A percentile compares a stretch with the other conserved stretches of the same genome.
phyloP scores from a whole-genome alignment of 2,329 filamentous ascomycete genomes.

The Cytospora mali region DNA sequence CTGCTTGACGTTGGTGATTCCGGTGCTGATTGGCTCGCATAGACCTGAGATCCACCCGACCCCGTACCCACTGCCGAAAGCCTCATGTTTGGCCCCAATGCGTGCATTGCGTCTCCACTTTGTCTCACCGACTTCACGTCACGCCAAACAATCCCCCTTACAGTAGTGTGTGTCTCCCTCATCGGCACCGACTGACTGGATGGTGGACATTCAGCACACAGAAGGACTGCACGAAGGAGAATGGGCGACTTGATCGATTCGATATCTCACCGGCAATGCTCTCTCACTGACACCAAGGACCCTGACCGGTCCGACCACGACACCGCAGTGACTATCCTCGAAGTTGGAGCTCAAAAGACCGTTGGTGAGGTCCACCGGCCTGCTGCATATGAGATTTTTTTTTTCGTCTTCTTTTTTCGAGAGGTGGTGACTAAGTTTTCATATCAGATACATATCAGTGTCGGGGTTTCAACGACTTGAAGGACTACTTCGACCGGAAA shows the following conservation, averaged over 20 bases:
- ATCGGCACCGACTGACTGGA: conserved; percentile 16
- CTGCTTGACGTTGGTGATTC: conserved; percentile 1
- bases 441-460: conserved; percentile 19
- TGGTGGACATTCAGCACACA: conserved; percentile 16
- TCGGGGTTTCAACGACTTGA: conserved; percentile 12
- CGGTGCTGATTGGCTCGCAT: conserved; percentile 13
- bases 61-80: conserved; percentile 17
- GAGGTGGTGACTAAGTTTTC: neutral
- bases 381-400: conserved; percentile 1
- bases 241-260: conserved; percentile 25
- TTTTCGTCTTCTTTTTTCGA: neutral
- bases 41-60: conserved; percentile 12
- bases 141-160: conserved; percentile 9
- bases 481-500: conserved; percentile 11
- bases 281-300: conserved; percentile 19
- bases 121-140: conserved; percentile 19
- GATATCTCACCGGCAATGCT: conserved; percentile 22
- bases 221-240: conserved; percentile 19
- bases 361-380: conserved; percentile 20
- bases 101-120: conserved; percentile 19
- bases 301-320: conserved; percentile 16
- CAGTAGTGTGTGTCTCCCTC: neutral
- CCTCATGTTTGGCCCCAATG: conserved; percentile 16
- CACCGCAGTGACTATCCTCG: conserved; percentile 22
- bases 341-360: conserved; percentile 23